Percentiles rank a stretch among this genome's conserved stretches.
Conservation (phyloP, 805 yeast genomes). For the Myxozyma neotropica region DNA sequence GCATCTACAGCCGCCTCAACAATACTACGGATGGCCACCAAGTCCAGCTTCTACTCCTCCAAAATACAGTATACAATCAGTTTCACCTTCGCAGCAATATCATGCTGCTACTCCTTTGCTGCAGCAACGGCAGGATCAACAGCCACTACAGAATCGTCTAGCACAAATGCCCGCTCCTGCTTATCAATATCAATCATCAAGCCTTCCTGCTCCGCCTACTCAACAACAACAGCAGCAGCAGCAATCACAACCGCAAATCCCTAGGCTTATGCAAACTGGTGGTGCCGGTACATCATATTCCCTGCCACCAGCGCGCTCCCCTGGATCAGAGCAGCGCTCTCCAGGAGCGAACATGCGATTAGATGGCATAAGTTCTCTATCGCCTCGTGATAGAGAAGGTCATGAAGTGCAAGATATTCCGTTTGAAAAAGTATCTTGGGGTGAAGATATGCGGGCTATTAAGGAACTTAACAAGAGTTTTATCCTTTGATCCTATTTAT, state of each 20-base stretch:
- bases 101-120: conserved; percentile 1
- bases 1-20: conserved; percentile 24
- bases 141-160: not conserved
- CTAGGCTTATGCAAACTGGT: not conserved
- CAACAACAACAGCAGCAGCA: conserved; percentile 17
- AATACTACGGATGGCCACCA: conserved; percentile 46
- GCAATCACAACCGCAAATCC: conserved; percentile 4
- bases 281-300: not conserved
- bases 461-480: conserved; percentile 38
- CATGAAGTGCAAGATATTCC: conserved; percentile 36
- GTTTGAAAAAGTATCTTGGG: conserved; percentile 37
- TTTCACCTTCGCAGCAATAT: conserved; percentile 10
- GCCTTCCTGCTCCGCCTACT: not conserved
- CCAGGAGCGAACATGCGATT: conserved; percentile 19
- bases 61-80: conserved; percentile 15
- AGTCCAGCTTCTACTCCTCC: conserved; percentile 53
- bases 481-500: conserved; percentile 11
- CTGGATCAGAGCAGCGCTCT: not conserved
- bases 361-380: conserved; percentile 42
- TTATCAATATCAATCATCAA: not conserved
- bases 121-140: not conserved
- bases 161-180: not conserved
- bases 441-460: conserved; percentile 42
- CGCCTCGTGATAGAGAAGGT: not conserved
- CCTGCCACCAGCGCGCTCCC: not conserved